Percentiles rank a stretch among this genome's conserved stretches.
These are phyloP conservation scores for Castanospermum australe DNA, from an alignment of 306 rosid species.

Conservation along the genomic window DNA sequence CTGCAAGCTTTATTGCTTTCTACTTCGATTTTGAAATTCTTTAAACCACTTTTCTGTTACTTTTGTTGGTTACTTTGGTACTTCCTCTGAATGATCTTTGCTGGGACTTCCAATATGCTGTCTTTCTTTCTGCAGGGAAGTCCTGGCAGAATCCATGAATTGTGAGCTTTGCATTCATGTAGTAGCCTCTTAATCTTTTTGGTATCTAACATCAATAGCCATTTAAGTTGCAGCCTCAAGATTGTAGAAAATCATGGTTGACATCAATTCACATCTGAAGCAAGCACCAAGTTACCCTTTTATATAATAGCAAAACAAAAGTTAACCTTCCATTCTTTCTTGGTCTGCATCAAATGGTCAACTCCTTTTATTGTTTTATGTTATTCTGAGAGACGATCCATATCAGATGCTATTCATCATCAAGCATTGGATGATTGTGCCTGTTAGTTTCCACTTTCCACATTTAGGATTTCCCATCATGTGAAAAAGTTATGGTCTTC, in stretches of 20 bases:
- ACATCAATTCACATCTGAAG: not conserved
- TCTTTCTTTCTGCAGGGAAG: not conserved
- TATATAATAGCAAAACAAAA: not conserved
- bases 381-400: not conserved
- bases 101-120: too few species aligned
- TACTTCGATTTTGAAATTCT: too few species aligned
- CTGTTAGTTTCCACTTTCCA: not conserved
- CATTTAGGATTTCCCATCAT: conserved; percentile 1
- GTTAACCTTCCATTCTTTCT: not conserved
- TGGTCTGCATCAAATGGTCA: not conserved
- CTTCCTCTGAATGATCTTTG: too few species aligned
- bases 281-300: not conserved
- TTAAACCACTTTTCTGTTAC: too few species aligned
- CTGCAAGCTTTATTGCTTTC: too few species aligned
- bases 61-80: too few species aligned
- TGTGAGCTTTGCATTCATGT: not conserved
- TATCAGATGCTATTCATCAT: not conserved
- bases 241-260: not conserved
- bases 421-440: not conserved
- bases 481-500: not conserved
- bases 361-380: not conserved
- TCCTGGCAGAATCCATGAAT: not conserved
- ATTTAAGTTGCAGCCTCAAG: not conserved
- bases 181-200: not conserved
- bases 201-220: not conserved